Evolutionary conservation across 2,329 filamentous ascomycete species (phyloP), one percentile per base, ranked within the genome.

Genomic region (Aspergillus japonicus): DNA sequence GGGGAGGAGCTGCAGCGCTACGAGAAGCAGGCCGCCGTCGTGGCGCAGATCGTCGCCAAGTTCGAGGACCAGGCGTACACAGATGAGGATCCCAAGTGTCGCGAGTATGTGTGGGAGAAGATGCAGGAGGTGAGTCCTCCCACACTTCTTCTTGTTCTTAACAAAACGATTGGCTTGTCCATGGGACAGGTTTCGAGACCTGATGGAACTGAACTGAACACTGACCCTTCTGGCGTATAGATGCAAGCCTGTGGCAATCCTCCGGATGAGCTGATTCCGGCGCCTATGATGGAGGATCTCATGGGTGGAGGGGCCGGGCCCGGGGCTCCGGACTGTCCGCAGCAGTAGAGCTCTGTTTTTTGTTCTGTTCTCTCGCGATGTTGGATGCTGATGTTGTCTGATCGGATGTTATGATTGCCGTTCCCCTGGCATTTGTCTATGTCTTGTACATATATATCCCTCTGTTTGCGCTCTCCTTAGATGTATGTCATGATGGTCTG

Each of bases 221-320:
- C 58, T 70, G 29, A 67, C 63, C 39, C 47, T 54, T 57, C 23
- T 23, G 23, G 23, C 23, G 31, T 61, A 59, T 71, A 97, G 94
- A 99, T 99, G 95, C 95, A 99, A 93, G 89, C 89, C 54, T 89
- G 90, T 62, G 95, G 95, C 10, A 92, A 91, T 21, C 95, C 95
- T 49, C 95, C 95, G 0, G 84, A 91, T 42, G 95, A 98, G 75
- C 81, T 99, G 19, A 90, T 99, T 16, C 69, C 75, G 19, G 78
- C 77, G 50, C 78, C 78, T 5, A 72, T 78, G 42, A 70, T 75
- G 58, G 94, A 93, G 58, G 92, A 96, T 72, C 89, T 96, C 85
- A 87, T 88, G 57, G 89, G 90, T 53, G 89, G 90, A 19, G 81
- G 81, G 42, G 74, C 83, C 2, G 51, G 94, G 64, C 81, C 81